These are phyloP conservation scores for Spathaspora jeffriesii DNA, from an alignment of 1,139 yeast species.

Conservation along the genomic window DNA sequence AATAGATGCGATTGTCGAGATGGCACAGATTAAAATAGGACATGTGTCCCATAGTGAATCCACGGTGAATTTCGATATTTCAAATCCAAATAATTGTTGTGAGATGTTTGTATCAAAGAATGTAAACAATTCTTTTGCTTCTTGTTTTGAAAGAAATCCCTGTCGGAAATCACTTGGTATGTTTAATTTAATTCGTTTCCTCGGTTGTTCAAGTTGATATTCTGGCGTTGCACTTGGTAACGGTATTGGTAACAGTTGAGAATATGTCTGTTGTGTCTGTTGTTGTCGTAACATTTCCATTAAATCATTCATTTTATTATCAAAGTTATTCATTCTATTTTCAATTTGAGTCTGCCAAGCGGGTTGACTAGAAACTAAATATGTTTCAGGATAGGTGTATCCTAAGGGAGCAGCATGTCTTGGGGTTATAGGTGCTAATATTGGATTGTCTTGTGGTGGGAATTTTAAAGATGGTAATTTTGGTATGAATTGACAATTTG, in stretches of 20 bases:
- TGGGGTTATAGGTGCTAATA: slow-evolving; percentile 3
- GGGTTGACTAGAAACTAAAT: neutral
- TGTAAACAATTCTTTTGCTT: slow-evolving; percentile 52
- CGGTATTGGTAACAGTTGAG: slow-evolving; percentile 5
- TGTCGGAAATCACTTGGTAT: slow-evolving; percentile 36
- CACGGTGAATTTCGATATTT: slow-evolving; percentile 50
- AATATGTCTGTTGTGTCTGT: slow-evolving; percentile 3
- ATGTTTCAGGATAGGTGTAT: no score
- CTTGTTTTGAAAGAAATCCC: slow-evolving; percentile 32
- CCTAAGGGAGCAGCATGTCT: no score
- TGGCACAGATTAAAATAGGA: slow-evolving; percentile 61
- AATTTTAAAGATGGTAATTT: slow-evolving; percentile 49
- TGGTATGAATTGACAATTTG: slow-evolving; percentile 55
- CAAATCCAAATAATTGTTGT: slow-evolving; percentile 69
- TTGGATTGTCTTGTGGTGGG: slow-evolving; percentile 17
- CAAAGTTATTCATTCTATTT: slow-evolving; percentile 44
- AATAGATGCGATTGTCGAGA: slow-evolving; percentile 63
- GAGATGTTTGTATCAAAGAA: slow-evolving; percentile 59
- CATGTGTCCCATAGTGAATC: slow-evolving; percentile 56
- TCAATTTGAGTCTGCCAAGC: slow-evolving; percentile 48
- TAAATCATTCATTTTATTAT: slow-evolving; percentile 44
- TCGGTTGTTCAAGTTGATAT: neutral
- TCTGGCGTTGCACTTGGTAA: neutral
- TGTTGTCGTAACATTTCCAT: slow-evolving; percentile 31
- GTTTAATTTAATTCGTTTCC: neutral